Evolutionary conservation across 2,329 filamentous ascomycete genomes (phyloP), one percentile per base, ranked within the genome.

Genomic region (Emergomyces orientalis): DNA sequence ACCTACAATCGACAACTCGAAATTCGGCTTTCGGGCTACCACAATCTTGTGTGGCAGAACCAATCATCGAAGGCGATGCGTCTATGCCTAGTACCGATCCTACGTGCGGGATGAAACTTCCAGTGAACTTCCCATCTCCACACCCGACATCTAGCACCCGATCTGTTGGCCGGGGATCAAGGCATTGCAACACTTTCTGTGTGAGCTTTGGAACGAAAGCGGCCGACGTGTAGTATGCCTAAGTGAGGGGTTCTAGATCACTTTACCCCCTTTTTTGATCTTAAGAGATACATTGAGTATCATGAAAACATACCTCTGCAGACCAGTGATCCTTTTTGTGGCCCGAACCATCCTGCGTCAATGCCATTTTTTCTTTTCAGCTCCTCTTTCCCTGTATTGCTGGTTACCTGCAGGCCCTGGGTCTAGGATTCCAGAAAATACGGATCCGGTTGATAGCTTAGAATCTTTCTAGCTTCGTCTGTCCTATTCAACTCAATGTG

Each of bases 131-230:
- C 43, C 84, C 85, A 71, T 88, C 85, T 52, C 86, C 86, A 67
- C 86, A 88, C 17, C 86, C 86, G 61, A 88, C 74, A 66, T 88
- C 86, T 1, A 88, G 75, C 27, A 88, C 79, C 19, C 76, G 71
- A 69, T 88, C 85, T 65, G 83, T 80, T 34, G 80, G 77, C 63
- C 84, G 78, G 0, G 85, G 78, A 66, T 86, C 80, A 0, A 88
- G 76, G 80, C 84, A 87, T 55, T 77, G 71, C 13, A 86, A 68
- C 5, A 88, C 78, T 64, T 84, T 86, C 19, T 77, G 79, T 0
- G 85, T 81, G 11, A 88, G 75, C 69, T 85, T 83, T 3, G 86
- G 85, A 9, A 88, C 85, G 68, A 88, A 88, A 0, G 83, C 81
- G 8, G 85, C 86, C 1, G 84, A 81, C 63, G 81, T 76, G 64